These are phyloP conservation scores for Rhypophila decipiens DNA, from an alignment of 495 filamentous ascomycete species.

Conservation along the genomic window DNA sequence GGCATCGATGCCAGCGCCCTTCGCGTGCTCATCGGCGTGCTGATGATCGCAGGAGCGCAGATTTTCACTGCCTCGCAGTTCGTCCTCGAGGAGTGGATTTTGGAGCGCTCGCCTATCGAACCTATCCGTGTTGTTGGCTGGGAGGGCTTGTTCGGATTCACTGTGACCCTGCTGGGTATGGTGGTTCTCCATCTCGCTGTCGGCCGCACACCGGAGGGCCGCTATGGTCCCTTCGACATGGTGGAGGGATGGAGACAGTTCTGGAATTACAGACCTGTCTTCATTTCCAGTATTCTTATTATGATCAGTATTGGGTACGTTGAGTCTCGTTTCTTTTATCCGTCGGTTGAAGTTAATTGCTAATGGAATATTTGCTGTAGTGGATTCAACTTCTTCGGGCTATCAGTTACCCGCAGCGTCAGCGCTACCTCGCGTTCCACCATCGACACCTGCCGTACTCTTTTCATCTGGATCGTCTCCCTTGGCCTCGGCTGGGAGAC, in stretches of 20 bases:
- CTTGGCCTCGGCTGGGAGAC: conserved; percentile 91
- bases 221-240: conserved; percentile 82
- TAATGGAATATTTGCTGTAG: conserved; percentile 33
- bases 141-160: conserved; percentile 90
- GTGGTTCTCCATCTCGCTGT: conserved; percentile 68
- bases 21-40: conserved; percentile 70
- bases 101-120: conserved; percentile 83
- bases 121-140: conserved; percentile 89
- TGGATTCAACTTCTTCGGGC: conserved; percentile 97
- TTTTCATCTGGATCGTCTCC: conserved; percentile 97
- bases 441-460: conserved; percentile 93
- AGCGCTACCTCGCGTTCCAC: conserved; percentile 88
- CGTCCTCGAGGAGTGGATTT: conserved; percentile 88
- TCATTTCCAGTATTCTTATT: conserved; percentile 71
- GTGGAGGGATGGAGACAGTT: conserved; percentile 78
- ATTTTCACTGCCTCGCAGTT: conserved; percentile 97
- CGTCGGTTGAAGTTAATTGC: conserved; percentile 1
- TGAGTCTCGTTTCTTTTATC: neutral
- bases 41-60: conserved; percentile 87
- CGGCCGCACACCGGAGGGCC: conserved; percentile 66
- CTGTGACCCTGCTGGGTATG: conserved; percentile 75
- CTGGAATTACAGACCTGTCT: conserved; percentile 58
- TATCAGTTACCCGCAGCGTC: conserved; percentile 81
- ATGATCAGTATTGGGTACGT: conserved; percentile 95
- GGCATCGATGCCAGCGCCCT: conserved; percentile 51